phyloP scores from a whole-genome alignment of 441 rosid species.

The Populus hybrid region DNA sequence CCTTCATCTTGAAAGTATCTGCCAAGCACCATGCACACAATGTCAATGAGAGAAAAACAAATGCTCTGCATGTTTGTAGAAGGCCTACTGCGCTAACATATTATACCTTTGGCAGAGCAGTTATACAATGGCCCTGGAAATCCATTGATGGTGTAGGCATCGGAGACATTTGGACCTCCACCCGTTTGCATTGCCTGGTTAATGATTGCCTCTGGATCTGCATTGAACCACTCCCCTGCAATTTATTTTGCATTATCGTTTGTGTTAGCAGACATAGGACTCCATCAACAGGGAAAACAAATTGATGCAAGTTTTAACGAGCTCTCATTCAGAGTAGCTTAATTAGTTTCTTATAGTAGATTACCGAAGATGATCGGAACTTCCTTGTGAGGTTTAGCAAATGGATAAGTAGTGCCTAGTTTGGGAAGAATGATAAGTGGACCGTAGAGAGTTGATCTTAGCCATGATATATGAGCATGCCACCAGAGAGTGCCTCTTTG shows the following conservation, averaged over 20 bases:
- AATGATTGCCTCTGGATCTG: slow-evolving; percentile 21
- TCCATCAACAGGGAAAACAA: too few relatives aligned
- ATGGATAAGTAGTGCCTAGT: slow-evolving; percentile 42
- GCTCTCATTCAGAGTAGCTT: not conserved
- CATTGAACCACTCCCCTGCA: slow-evolving; percentile 35
- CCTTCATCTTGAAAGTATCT: slow-evolving; percentile 23
- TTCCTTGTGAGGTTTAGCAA: slow-evolving; percentile 49
- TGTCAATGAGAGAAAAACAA: not conserved
- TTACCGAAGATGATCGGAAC: slow-evolving; percentile 54
- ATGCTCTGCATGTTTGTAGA: not conserved
- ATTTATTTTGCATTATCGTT: not conserved
- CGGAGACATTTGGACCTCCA: slow-evolving; percentile 30
- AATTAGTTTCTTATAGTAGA: not conserved
- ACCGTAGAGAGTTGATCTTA: slow-evolving; percentile 56
- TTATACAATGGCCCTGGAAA: slow-evolving; percentile 23
- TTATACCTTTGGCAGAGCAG: slow-evolving; percentile 18
- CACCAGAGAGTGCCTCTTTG: slow-evolving; percentile 68
- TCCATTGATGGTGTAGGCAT: slow-evolving; percentile 37
- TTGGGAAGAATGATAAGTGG: slow-evolving; percentile 51
- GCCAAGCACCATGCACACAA: not conserved
- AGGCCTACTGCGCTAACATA: not conserved
- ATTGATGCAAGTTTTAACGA: too few relatives aligned
- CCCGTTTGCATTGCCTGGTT: slow-evolving; percentile 25
- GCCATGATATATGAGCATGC: slow-evolving; percentile 64
- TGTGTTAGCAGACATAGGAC: not conserved